Conservation (phyloP, 2,329 filamentous ascomycete genomes). For the Talaromyces amestolkiae region DNA sequence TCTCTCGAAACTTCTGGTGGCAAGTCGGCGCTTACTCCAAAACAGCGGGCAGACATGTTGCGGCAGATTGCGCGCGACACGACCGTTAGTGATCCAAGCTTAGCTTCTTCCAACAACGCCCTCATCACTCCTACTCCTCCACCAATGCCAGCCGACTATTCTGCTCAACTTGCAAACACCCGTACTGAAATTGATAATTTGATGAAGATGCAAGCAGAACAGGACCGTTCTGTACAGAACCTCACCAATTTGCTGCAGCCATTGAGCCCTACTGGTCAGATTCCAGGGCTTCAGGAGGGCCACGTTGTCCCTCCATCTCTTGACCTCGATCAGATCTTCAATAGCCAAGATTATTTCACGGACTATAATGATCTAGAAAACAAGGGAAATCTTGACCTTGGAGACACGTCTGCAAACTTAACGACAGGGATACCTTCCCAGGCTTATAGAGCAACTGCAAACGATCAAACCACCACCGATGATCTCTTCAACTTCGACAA, state of each 20-base stretch:
- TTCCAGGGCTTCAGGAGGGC: constrained; percentile 62
- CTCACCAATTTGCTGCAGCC: constrained; percentile 73
- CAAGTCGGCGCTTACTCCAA: constrained; percentile 43
- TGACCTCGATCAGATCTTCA: constrained; percentile 59
- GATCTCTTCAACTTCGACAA: constrained; percentile 46
- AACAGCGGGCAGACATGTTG: constrained; percentile 49
- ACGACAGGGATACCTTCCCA: constrained; percentile 23
- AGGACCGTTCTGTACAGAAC: constrained; percentile 72
- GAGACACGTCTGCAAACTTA: constrained; percentile 1
- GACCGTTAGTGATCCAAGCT: constrained; percentile 40
- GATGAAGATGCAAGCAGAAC: constrained; percentile 73
- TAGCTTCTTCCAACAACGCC: constrained; percentile 52
- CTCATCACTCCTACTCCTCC: constrained; percentile 56
- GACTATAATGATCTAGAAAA: constrained; percentile 36
- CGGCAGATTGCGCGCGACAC: constrained; percentile 49
- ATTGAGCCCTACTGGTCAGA: constrained; percentile 73
- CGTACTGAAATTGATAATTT: constrained; percentile 75
- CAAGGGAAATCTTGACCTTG: constrained; percentile 20
- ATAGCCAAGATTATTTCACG: constrained; percentile 55
- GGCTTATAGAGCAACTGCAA: constrained; percentile 21
- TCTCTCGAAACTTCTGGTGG: constrained; percentile 45
- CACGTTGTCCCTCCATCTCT: constrained; percentile 46
- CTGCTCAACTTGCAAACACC: constrained; percentile 58
- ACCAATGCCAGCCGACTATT: constrained; percentile 51
- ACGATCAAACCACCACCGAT: constrained; percentile 21